Evolutionary conservation across 306 rosid genomes (phyloP).

Genomic region (Quercus dentata): DNA sequence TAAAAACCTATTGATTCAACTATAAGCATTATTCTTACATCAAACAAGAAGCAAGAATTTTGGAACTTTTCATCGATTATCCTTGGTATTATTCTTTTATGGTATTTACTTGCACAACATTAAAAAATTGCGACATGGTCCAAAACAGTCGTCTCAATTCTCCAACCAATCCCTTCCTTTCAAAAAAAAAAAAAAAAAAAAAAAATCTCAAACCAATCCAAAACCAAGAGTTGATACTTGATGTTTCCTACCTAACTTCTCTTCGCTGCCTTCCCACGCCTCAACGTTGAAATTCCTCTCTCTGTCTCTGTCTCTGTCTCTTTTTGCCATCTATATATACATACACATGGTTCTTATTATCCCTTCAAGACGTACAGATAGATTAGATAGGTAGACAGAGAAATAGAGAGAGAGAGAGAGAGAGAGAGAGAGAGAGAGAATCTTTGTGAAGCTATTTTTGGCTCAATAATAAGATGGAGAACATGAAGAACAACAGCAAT

Average conservation of each 20-base stretch:
- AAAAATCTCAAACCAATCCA: too few species aligned
- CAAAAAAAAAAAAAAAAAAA: too few species aligned
- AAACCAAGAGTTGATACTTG: conserved; percentile 7
- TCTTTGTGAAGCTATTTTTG: conserved; percentile 14
- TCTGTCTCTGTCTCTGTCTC: neutral
- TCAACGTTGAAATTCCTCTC: conserved; percentile 28
- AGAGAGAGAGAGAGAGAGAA: neutral
- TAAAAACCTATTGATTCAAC: too few species aligned
- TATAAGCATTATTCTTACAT: too few species aligned
- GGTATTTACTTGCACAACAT: neutral
- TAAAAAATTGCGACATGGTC: conserved; percentile 40
- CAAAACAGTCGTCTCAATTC: conserved; percentile 33
- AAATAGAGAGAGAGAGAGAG: neutral
- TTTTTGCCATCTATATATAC: neutral
- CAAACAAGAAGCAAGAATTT: too few species aligned
- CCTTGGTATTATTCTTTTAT: neutral
- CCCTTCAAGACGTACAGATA: neutral
- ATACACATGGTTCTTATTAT: neutral
- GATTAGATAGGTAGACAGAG: neutral
- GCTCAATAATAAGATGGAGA: conserved; percentile 22
- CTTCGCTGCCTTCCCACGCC: conserved; percentile 39
- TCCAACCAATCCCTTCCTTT: conserved; percentile 14
- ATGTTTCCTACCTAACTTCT: conserved; percentile 55
- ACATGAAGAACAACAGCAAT: conserved; percentile 35
- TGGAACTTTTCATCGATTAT: neutral